Conservation (phyloP, 305 asterid species). For the Plantago lanceolata region DNA sequence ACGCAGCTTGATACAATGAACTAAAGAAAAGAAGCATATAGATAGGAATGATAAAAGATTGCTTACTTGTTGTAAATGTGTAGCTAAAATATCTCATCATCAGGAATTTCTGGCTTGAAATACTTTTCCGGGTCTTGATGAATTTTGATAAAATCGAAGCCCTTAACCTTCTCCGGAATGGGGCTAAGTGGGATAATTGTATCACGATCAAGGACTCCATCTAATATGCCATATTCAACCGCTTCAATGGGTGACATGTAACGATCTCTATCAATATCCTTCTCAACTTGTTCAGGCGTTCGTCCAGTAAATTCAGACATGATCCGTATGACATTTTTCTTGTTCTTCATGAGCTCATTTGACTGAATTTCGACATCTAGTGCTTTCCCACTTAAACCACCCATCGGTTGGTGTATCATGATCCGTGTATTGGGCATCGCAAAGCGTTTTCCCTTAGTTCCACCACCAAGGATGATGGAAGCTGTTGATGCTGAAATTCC, state of each 20-base stretch:
- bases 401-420: slow-evolving; percentile 94
- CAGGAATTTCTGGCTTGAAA: slow-evolving; percentile 78
- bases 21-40: background rate
- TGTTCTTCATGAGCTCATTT: slow-evolving; percentile 74
- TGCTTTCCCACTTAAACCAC: slow-evolving; percentile 90
- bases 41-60: slow-evolving; percentile 7
- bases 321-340: slow-evolving; percentile 57
- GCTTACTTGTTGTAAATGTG: slow-evolving; percentile 29
- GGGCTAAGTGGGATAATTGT: slow-evolving; percentile 70
- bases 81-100: slow-evolving; percentile 77
- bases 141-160: slow-evolving; percentile 55
- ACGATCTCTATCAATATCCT: slow-evolving; percentile 86
- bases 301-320: slow-evolving; percentile 67
- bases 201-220: slow-evolving; percentile 84
- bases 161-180: slow-evolving; percentile 66
- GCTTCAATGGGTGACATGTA: slow-evolving; percentile 98
- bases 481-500: slow-evolving; percentile 93
- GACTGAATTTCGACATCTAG: slow-evolving; percentile 91
- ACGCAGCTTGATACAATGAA: background rate
- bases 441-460: slow-evolving; percentile 82
- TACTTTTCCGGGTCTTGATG: slow-evolving; percentile 66
- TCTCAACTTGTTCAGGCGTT: slow-evolving; percentile 75
- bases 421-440: slow-evolving; percentile 95
- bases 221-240: slow-evolving; percentile 82
- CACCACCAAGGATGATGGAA: slow-evolving; percentile 87